Evolutionary conservation across 2,329 filamentous ascomycete species (phyloP).

Genomic region (Penicillium sp.): DNA sequence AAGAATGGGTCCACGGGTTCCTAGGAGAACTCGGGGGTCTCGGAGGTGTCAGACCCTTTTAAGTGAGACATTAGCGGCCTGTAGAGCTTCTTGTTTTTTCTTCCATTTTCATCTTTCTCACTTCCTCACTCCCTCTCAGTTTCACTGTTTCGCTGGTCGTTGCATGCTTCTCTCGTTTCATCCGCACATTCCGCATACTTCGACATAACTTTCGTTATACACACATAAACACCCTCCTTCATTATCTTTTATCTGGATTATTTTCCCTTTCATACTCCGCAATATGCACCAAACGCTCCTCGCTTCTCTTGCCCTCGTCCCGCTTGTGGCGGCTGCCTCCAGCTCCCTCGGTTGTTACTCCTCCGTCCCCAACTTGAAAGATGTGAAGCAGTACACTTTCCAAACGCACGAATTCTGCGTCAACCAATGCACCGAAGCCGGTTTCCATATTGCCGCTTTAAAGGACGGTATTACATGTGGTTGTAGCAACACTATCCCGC

Average conservation of each 20-base stretch:
- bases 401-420: slow-evolving; percentile 18
- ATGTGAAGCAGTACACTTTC: slow-evolving; percentile 2
- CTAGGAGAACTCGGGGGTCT: neutral
- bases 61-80: slow-evolving; percentile 6
- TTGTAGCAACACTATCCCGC: slow-evolving; percentile 24
- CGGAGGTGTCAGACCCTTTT: slow-evolving; percentile 3
- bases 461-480: slow-evolving; percentile 20
- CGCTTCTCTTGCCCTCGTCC: slow-evolving; percentile 13
- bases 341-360: slow-evolving; percentile 21
- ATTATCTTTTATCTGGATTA: neutral
- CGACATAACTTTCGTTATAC: slow-evolving; percentile 3
- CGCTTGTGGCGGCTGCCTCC: slow-evolving; percentile 5
- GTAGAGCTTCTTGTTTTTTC: neutral
- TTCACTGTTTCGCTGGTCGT: slow-evolving; percentile 4
- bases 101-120: neutral
- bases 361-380: slow-evolving; percentile 6
- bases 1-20: slow-evolving; percentile 11
- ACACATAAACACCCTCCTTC: neutral
- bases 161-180: slow-evolving; percentile 4
- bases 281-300: slow-evolving; percentile 8
- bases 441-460: slow-evolving; percentile 20
- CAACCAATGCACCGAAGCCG: slow-evolving; percentile 9
- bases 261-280: neutral
- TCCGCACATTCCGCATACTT: slow-evolving; percentile 8
- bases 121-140: neutral